These are phyloP conservation scores for Metschnikowia bowlesiae DNA, from an alignment of 805 yeast genomes.

Conservation along the genomic window DNA sequence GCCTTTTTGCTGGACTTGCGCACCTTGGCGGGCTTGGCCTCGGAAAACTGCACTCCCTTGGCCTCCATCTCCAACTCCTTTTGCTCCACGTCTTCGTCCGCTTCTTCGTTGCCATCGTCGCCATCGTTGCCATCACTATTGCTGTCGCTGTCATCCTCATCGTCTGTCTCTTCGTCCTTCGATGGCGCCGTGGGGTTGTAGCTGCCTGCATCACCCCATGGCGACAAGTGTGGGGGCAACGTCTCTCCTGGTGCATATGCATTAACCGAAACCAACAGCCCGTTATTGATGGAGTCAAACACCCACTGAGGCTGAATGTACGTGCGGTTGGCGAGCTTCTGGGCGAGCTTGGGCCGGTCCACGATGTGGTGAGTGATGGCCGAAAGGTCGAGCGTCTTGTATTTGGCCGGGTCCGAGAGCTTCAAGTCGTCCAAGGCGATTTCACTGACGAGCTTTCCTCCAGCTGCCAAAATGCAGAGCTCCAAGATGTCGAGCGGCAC, in stretches of 20 bases:
- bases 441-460: slow-evolving; percentile 84
- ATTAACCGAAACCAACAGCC: slow-evolving; percentile 68
- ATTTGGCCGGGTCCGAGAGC: slow-evolving; percentile 42
- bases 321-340: slow-evolving; percentile 84
- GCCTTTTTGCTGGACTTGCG: slow-evolving; percentile 28
- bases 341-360: slow-evolving; percentile 79
- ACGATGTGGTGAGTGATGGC: slow-evolving; percentile 88
- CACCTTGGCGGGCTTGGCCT: slow-evolving; percentile 25
- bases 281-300: slow-evolving; percentile 83
- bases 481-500: slow-evolving; percentile 90
- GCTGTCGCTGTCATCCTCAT: slow-evolving; percentile 35
- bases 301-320: slow-evolving; percentile 98
- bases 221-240: slow-evolving; percentile 94
- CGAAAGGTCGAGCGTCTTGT: slow-evolving; percentile 52
- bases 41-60: slow-evolving; percentile 76
- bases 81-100: slow-evolving; percentile 53
- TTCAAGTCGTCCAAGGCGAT: slow-evolving; percentile 75
- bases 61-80: slow-evolving; percentile 77
- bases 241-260: slow-evolving; percentile 91
- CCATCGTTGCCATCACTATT: slow-evolving; percentile 38
- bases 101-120: slow-evolving; percentile 43
- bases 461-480: slow-evolving; percentile 78
- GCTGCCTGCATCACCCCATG: slow-evolving; percentile 96
- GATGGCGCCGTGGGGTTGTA: slow-evolving; percentile 73
- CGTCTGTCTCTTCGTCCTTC: slow-evolving; percentile 38